phyloP scores from a whole-genome alignment of 1,284 basidiomycete genomes.

The Fomitiporia mediterranea region DNA sequence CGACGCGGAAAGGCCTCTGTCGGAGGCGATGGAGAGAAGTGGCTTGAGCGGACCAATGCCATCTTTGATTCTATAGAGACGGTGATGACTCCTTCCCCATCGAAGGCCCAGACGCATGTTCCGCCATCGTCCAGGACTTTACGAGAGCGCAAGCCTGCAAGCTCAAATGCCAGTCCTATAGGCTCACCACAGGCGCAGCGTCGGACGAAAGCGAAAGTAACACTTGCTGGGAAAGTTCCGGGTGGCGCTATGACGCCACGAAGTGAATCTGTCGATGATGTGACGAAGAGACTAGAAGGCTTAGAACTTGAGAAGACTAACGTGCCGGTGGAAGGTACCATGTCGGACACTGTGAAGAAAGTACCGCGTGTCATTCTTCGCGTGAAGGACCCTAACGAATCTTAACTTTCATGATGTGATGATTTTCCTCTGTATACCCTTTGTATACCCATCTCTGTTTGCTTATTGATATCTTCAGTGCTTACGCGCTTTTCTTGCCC shows the following conservation, averaged over 20 bases:
- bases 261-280: slow-evolving; percentile 12
- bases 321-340: not conserved
- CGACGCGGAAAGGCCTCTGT: slow-evolving; percentile 42
- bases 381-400: slow-evolving; percentile 19
- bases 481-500: too few species aligned
- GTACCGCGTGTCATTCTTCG: slow-evolving; percentile 29
- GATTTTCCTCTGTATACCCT: too few species aligned
- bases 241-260: not conserved
- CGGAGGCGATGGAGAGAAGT: slow-evolving; percentile 37
- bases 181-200: slow-evolving; percentile 21
- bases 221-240: not conserved
- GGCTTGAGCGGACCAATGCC: slow-evolving; percentile 50
- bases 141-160: slow-evolving; percentile 48
- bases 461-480: too few species aligned
- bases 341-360: slow-evolving; percentile 23
- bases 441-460: too few species aligned
- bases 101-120: slow-evolving; percentile 27
- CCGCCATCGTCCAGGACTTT: slow-evolving; percentile 47
- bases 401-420: not conserved
- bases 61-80: slow-evolving; percentile 41
- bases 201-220: not conserved
- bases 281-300: slow-evolving; percentile 10
- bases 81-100: slow-evolving; percentile 26
- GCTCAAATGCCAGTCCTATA: slow-evolving; percentile 22
- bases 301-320: slow-evolving; percentile 1